phyloP scores from a whole-genome alignment of 2,329 filamentous ascomycete species.

The Penicillium sp. region DNA sequence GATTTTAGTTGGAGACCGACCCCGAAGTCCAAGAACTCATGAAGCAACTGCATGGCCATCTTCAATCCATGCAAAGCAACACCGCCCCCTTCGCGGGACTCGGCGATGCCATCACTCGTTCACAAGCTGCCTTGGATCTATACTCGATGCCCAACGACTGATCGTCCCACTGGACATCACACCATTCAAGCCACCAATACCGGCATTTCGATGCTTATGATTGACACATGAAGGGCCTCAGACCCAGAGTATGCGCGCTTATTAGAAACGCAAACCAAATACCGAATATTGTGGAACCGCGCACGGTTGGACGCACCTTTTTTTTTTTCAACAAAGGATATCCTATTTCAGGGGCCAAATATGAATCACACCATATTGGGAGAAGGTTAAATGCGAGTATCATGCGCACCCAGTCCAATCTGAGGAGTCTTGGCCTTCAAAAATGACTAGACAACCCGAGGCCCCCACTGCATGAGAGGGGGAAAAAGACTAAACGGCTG shows the following conservation, averaged over 20 bases:
- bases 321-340: background rate
- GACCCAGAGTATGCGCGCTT: background rate
- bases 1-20: slow-evolving; percentile 37
- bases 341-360: background rate
- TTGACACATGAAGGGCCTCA: slow-evolving; percentile 30
- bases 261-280: background rate
- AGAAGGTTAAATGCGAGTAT: background rate
- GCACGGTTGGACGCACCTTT: background rate
- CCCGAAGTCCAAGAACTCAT: slow-evolving; percentile 37
- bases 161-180: slow-evolving; percentile 4
- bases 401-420: background rate
- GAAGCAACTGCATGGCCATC: slow-evolving; percentile 43
- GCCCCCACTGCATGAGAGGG: background rate
- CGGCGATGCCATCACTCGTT: slow-evolving; percentile 38
- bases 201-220: slow-evolving; percentile 16
- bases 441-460: slow-evolving; percentile 2
- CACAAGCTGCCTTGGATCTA: slow-evolving; percentile 37
- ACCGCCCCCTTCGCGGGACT: slow-evolving; percentile 37
- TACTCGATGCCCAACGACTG: slow-evolving; percentile 33
- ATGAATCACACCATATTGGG: background rate
- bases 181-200: background rate
- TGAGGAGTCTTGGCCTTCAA: background rate
- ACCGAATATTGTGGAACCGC: background rate
- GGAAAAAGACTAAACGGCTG: background rate
- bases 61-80: slow-evolving; percentile 46